phyloP scores from a whole-genome alignment of 345 rosid species.

The Acer saccharum region DNA sequence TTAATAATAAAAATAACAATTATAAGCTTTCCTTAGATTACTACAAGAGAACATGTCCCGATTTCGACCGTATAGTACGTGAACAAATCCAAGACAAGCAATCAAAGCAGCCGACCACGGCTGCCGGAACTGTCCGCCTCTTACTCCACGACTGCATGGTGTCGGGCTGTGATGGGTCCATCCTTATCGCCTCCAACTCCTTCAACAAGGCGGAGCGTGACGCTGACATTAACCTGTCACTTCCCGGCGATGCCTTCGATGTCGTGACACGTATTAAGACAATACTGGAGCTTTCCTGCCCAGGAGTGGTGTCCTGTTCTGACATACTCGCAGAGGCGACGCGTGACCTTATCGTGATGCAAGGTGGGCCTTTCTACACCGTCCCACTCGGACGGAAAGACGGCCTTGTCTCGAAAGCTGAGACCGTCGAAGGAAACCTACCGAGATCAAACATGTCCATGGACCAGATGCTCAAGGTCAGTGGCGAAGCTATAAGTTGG shows the following conservation, averaged over 20 bases:
- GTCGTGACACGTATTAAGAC: slow-evolving; percentile 46
- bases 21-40: slow-evolving; percentile 35
- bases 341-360: slow-evolving; percentile 60
- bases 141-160: slow-evolving; percentile 67
- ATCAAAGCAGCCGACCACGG: slow-evolving; percentile 49
- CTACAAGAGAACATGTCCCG: slow-evolving; percentile 58
- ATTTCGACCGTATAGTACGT: slow-evolving; percentile 43
- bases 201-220: slow-evolving; percentile 63
- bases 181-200: slow-evolving; percentile 49
- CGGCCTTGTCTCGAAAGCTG: slow-evolving; percentile 44
- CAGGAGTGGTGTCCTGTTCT: slow-evolving; percentile 59
- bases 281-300: slow-evolving; percentile 56
- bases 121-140: slow-evolving; percentile 55
- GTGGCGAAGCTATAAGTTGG: slow-evolving; percentile 18
- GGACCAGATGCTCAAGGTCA: slow-evolving; percentile 32
- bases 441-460: slow-evolving; percentile 42
- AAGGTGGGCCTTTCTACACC: slow-evolving; percentile 55
- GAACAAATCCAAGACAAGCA: slow-evolving; percentile 39
- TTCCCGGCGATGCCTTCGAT: slow-evolving; percentile 65
- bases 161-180: slow-evolving; percentile 64
- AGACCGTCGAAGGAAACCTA: slow-evolving; percentile 33
- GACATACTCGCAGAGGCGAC: slow-evolving; percentile 55
- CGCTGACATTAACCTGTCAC: slow-evolving; percentile 43
- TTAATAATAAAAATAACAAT: background rate
- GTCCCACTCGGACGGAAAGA: slow-evolving; percentile 59